These are phyloP conservation scores for Beauveria sp. DNA, from an alignment of 2,329 filamentous ascomycete species.

Conservation along the genomic window DNA sequence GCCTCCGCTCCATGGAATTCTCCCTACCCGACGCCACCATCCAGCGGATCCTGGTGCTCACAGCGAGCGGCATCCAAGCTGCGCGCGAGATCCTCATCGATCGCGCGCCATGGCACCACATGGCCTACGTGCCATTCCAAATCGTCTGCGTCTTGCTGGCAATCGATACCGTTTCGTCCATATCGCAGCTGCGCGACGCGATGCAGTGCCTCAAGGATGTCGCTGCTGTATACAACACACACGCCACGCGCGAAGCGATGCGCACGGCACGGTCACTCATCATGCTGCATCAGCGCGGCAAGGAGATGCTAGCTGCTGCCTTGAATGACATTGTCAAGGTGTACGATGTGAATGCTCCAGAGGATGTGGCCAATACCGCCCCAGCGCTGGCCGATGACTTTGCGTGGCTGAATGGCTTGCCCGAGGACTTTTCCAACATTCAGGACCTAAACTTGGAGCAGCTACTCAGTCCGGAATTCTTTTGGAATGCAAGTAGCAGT, in stretches of 20 bases:
- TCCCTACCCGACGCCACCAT: conserved; percentile 34
- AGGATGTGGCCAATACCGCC: conserved; percentile 8
- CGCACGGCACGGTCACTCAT: conserved; percentile 47
- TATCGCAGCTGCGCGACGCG: conserved; percentile 40
- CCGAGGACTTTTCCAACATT: conserved; percentile 36
- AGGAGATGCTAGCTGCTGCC: conserved; percentile 33
- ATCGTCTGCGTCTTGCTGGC: conserved; percentile 47
- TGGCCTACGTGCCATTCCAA: conserved; percentile 53
- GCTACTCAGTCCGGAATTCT: conserved; percentile 22
- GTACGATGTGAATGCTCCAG: conserved; percentile 23
- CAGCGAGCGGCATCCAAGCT: conserved; percentile 36
- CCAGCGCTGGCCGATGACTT: conserved; percentile 24
- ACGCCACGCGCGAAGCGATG: conserved; percentile 43
- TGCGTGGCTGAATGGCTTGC: conserved; percentile 34
- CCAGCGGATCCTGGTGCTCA: conserved; percentile 39
- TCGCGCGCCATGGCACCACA: conserved; percentile 49
- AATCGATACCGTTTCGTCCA: conserved; percentile 43
- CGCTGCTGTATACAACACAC: conserved; percentile 35
- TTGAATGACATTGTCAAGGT: conserved; percentile 31
- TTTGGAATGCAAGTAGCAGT: conserved; percentile 13
- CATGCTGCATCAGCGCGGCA: conserved; percentile 42
- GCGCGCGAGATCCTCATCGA: conserved; percentile 37
- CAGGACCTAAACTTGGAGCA: conserved; percentile 37
- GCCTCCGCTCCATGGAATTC: conserved; percentile 42
- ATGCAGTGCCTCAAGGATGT: conserved; percentile 40